phyloP scores from a whole-genome alignment of 306 rosid genomes.

The Vigna angularis region DNA sequence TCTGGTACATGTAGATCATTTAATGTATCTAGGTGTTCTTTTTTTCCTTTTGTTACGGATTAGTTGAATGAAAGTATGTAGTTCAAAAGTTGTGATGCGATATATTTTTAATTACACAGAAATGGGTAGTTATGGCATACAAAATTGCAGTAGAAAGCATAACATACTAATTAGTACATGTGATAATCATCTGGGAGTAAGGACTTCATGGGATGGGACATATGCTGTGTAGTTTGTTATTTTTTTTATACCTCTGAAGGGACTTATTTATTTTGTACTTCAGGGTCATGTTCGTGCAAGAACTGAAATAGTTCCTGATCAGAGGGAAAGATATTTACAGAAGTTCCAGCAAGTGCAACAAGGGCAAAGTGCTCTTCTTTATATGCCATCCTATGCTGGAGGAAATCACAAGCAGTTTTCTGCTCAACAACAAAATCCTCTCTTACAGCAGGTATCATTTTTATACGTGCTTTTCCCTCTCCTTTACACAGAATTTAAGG shows the following conservation, averaged over 20 bases:
- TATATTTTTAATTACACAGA: neutral
- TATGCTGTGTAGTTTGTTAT: constrained; percentile 14
- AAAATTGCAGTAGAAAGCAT: constrained; percentile 17
- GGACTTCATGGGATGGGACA: constrained; percentile 20
- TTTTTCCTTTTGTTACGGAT: neutral
- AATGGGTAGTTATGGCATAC: constrained; percentile 1
- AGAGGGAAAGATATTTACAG: constrained; percentile 85
- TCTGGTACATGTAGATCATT: neutral
- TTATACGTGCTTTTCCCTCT: neutral
- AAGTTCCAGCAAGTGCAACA: constrained; percentile 84
- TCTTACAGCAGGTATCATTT: constrained; percentile 73
- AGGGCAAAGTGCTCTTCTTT: constrained; percentile 64
- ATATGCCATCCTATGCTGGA: constrained; percentile 66
- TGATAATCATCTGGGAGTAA: neutral
- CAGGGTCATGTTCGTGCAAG: constrained; percentile 80
- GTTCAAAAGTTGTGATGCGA: neutral
- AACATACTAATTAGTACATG: neutral
- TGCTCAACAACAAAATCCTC: constrained; percentile 75
- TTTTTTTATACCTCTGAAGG: constrained; percentile 25
- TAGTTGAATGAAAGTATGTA: neutral
- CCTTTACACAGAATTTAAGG: neutral
- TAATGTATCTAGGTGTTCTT: neutral
- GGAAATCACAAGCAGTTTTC: constrained; percentile 77
- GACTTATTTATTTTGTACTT: constrained; percentile 37
- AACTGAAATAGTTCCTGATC: constrained; percentile 87